Percentiles rank a stretch among this genome's conserved stretches.
Conservation (phyloP, 192 early-diverging fungal genomes). For the Chytriomyces confervae region DNA sequence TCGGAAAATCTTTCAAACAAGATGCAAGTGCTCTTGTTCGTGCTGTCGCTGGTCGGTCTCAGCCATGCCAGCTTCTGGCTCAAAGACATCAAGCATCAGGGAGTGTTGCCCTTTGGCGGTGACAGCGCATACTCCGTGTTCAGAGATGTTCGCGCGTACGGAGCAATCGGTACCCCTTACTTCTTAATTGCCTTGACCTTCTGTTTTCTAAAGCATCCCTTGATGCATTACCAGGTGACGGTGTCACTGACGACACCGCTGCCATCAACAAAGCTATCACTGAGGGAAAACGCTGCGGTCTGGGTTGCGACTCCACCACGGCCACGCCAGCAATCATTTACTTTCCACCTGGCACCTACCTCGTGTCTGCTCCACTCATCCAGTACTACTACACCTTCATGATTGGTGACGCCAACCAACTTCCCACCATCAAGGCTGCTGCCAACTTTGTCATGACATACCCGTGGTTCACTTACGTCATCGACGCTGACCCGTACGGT, state of each 20-base stretch:
- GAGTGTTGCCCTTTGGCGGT: slow-evolving; percentile 13
- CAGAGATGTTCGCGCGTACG: slow-evolving; percentile 21
- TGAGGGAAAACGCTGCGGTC: slow-evolving; percentile 45
- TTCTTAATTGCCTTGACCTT: too few species aligned
- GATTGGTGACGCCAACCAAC: slow-evolving; percentile 47
- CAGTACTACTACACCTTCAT: slow-evolving; percentile 54
- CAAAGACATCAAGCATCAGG: slow-evolving; percentile 7
- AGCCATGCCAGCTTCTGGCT: slow-evolving; percentile 1
- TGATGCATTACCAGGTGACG: slow-evolving; percentile 40
- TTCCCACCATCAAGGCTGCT: slow-evolving; percentile 45
- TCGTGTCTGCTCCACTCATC: slow-evolving; percentile 37
- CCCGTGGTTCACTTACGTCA: slow-evolving; percentile 35
- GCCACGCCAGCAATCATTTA: slow-evolving; percentile 49
- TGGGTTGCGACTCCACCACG: slow-evolving; percentile 47
- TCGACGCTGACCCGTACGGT: slow-evolving; percentile 49
- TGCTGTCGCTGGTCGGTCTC: too few species aligned
- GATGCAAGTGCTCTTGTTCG: too few species aligned
- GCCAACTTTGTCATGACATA: slow-evolving; percentile 22
- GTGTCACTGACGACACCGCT: slow-evolving; percentile 49
- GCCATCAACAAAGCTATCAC: slow-evolving; percentile 51
- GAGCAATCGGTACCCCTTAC: not conserved
- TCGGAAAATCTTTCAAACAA: too few species aligned
- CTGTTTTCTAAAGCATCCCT: not conserved
- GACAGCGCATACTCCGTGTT: slow-evolving; percentile 39
- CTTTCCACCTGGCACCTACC: slow-evolving; percentile 52